Conservation (phyloP, 1,139 yeast genomes). For the Hyphopichia fennica region DNA sequence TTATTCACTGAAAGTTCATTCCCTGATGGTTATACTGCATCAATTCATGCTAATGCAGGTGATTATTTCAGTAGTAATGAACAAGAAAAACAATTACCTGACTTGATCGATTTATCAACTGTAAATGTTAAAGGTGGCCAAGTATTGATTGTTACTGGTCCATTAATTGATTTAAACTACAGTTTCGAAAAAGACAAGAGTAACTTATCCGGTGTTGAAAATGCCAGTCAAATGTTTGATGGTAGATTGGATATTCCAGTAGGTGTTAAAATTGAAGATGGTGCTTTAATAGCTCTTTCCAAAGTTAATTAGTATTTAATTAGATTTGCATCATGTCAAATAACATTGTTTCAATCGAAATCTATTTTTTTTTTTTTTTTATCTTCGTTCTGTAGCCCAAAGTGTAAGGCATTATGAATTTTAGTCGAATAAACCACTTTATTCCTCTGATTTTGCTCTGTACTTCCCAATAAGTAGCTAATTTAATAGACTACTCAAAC, state of each 20-base stretch:
- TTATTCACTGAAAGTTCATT: conserved; percentile 71
- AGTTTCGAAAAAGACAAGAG: conserved; percentile 51
- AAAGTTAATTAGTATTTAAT: conserved; percentile 16
- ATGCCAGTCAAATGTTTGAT: conserved; percentile 67
- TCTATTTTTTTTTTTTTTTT: too few relatives aligned
- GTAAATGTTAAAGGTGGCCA: conserved; percentile 20
- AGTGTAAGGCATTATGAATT: too few relatives aligned
- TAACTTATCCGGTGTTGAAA: conserved; percentile 52
- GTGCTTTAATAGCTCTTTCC: conserved; percentile 61
- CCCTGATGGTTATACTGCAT: conserved; percentile 68
- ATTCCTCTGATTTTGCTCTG: too few relatives aligned
- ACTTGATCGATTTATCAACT: conserved; percentile 11
- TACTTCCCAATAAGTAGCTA: too few relatives aligned
- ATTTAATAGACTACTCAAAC: too few relatives aligned
- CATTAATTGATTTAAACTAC: conserved; percentile 54
- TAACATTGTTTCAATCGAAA: too few relatives aligned
- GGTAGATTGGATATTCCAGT: conserved; percentile 54
- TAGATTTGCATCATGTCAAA: too few relatives aligned
- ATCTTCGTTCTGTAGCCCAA: too few relatives aligned
- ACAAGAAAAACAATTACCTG: conserved; percentile 8
- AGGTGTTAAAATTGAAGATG: conserved; percentile 70
- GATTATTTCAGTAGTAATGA: conserved; percentile 48
- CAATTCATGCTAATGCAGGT: conserved; percentile 66
- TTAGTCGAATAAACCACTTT: too few relatives aligned
- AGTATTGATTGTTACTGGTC: conserved; percentile 61